Evolutionary conservation across 306 rosid genomes (phyloP), one percentile per base, ranked within the genome.

Genomic region (Dryas octopetala): DNA sequence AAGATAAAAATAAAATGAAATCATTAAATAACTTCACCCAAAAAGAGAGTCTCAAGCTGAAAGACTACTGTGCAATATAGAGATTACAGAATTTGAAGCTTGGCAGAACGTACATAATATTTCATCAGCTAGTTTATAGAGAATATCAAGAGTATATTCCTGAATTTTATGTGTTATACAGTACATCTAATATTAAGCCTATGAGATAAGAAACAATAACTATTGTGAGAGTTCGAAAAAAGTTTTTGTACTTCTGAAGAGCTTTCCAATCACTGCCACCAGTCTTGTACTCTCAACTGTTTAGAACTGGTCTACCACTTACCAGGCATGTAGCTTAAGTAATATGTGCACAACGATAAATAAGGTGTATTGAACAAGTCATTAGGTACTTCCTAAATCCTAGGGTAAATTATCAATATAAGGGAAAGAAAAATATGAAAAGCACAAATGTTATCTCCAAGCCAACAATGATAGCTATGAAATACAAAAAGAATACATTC

Each of bases 111-210:
- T 45, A 17, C 16, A 4, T 7, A 2, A 28, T 67, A 48, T 48
- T 67, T 51, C 66, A 67, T 47, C 8, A n/a, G 15, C 66, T 66
- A 75, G 57, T 23, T 55, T 23, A 53, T 53, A 38, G 54, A 41
- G 68, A 63, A 63, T n/a, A 16, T 9, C 28, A 47, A 15, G 46
- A 38, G 32, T 28, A 32, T 32, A 55, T 23, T 47, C 43, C 68
- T 6, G 38, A 41, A 28, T 15, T 32, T 13, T n/a, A n/a, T 54
- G 1, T 38, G 45, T 50, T 50, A 17, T 15, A 38, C 43, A 47
- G 44, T 12, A 23, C 23, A 55, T 46, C 1, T 7, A 44, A 17
- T 28, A 55, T 12, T 5, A 8, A 23, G 68, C 28, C 53, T 60
- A 17, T 9, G 45, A n/a, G 50, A 26, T 14, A 2, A 51, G 17